A percentile compares a stretch with the other conserved stretches of the same genome.
These are phyloP conservation scores for Coriaria nepalensis DNA, from an alignment of 306 rosid genomes.

Conservation along the genomic window DNA sequence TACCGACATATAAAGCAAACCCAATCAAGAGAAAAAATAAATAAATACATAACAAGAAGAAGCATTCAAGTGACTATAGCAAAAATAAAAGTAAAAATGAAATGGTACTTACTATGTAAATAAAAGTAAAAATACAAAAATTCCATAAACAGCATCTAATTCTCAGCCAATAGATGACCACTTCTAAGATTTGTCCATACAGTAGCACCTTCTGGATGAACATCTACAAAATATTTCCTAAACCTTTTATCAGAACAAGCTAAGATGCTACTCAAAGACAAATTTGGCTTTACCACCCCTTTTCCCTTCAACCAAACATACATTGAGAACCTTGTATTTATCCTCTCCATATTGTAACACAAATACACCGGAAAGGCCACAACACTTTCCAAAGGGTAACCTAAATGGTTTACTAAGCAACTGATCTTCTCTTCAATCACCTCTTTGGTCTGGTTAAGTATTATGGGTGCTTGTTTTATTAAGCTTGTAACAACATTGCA, in stretches of 20 bases:
- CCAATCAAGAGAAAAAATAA: too few relatives aligned
- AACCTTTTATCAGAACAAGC: conserved; percentile 42
- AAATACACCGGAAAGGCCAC: conserved; percentile 52
- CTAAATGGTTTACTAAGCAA: conserved; percentile 31
- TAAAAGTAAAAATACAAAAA: too few relatives aligned
- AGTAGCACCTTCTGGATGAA: conserved; percentile 56
- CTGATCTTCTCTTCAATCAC: conserved; percentile 46
- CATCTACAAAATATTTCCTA: conserved; percentile 45
- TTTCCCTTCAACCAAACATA: conserved; percentile 52
- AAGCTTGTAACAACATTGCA: conserved; percentile 28
- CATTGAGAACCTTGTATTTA: conserved; percentile 47
- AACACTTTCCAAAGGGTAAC: conserved; percentile 47
- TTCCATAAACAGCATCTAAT: too few relatives aligned
- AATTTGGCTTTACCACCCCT: conserved; percentile 31
- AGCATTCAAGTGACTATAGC: too few relatives aligned
- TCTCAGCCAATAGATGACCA: too few relatives aligned
- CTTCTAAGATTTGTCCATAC: conserved; percentile 38
- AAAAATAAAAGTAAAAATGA: too few relatives aligned
- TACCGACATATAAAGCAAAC: too few relatives aligned
- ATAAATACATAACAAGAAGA: too few relatives aligned
- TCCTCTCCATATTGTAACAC: conserved; percentile 41
- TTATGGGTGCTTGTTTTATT: conserved; percentile 42
- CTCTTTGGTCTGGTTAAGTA: conserved; percentile 45
- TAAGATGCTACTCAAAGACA: conserved; percentile 51
- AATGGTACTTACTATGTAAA: too few relatives aligned